phyloP scores from a whole-genome alignment of 176 grass and related monocot genomes.

The Oryza rufipogon region DNA sequence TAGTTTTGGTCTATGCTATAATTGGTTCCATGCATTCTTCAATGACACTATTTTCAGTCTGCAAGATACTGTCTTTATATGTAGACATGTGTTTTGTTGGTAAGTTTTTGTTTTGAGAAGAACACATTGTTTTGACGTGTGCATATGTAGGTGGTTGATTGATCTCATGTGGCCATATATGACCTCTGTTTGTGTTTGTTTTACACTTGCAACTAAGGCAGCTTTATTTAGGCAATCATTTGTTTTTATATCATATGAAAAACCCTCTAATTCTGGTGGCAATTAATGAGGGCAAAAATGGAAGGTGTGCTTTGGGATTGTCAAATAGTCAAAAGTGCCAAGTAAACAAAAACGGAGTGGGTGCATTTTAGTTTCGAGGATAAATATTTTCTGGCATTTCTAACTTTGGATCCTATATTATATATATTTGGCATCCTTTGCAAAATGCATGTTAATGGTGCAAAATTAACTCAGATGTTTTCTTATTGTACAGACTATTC shows the following conservation, averaged over 20 bases:
- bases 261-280: background rate
- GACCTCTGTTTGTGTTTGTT: background rate
- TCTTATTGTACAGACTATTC: slow-evolving; percentile 66
- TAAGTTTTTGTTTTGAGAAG: background rate
- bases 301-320: background rate
- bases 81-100: background rate
- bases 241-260: background rate
- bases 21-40: slow-evolving; percentile 21
- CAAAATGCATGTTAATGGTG: background rate
- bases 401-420: background rate
- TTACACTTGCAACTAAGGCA: background rate
- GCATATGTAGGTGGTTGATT: background rate
- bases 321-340: background rate
- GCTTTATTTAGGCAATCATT: background rate
- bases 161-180: background rate
- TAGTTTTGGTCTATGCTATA: background rate
- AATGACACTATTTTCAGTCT: background rate
- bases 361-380: background rate
- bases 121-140: background rate
- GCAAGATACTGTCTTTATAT: background rate
- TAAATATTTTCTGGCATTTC: background rate
- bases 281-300: background rate
- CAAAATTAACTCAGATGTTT: slow-evolving; percentile 15
- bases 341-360: background rate
- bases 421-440: background rate